These are phyloP conservation scores for Kalmusia sp. DNA, from an alignment of 2,329 filamentous ascomycete species.

Conservation along the genomic window DNA sequence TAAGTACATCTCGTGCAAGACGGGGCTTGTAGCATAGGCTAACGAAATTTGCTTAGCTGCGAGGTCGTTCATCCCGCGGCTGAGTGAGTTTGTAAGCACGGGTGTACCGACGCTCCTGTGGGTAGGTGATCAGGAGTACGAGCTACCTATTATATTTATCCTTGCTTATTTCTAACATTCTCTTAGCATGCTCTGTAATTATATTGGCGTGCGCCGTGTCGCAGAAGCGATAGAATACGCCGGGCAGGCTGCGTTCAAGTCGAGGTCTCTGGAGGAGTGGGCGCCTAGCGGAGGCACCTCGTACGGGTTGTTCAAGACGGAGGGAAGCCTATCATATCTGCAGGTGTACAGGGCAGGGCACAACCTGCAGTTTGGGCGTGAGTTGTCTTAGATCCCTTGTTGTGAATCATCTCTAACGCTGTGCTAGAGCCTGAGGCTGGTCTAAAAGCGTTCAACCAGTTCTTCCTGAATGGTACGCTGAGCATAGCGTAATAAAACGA, in stretches of 20 bases:
- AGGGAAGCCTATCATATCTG: background rate
- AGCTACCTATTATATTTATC: background rate
- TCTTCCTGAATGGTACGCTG: background rate
- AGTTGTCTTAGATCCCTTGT: background rate
- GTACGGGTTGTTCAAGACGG: background rate
- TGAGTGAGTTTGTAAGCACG: background rate
- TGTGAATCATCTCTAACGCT: background rate
- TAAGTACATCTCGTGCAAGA: background rate
- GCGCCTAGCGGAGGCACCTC: background rate
- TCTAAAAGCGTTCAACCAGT: background rate
- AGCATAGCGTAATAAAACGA: background rate
- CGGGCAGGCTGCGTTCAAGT: background rate
- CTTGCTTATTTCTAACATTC: background rate
- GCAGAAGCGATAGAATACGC: background rate
- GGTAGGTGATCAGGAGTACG: conserved; percentile 4
- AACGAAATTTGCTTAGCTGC: background rate
- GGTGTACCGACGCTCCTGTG: background rate
- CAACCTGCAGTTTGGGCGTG: background rate
- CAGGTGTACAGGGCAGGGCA: background rate
- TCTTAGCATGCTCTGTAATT: background rate
- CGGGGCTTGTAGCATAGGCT: background rate
- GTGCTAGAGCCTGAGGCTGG: background rate
- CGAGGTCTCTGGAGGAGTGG: background rate
- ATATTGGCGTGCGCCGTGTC: background rate
- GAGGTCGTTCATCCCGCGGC: background rate